Percentiles rank a stretch among this genome's conserved stretches.
phyloP scores from a whole-genome alignment of 169 alveolate genomes.

The Eimeria falciformis region DNA sequence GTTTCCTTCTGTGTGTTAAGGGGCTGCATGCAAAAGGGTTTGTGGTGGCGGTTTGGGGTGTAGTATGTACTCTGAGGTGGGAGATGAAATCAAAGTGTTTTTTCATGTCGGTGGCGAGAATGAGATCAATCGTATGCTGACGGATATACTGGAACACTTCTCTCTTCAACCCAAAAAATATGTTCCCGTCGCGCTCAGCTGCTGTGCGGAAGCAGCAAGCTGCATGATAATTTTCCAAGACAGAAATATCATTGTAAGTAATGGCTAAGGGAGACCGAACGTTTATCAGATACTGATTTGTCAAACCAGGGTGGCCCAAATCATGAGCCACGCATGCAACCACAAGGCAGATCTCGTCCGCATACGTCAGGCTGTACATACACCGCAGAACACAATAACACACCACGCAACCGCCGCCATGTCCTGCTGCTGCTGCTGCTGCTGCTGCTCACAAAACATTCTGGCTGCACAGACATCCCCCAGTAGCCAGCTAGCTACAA shows the following conservation, averaged over 20 bases:
- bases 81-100: conserved; percentile 92
- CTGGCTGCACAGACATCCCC: neutral
- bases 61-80: conserved; percentile 86
- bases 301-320: conserved; percentile 95
- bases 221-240: conserved; percentile 95
- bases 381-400: neutral
- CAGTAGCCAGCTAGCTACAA: too few species aligned
- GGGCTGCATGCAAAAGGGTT: too few species aligned
- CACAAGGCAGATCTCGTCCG: conserved; percentile 69
- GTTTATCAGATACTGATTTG: conserved; percentile 87
- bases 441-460: too few species aligned
- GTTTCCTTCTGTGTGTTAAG: too few species aligned
- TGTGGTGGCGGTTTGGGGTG: too few species aligned
- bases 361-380: conserved; percentile 31
- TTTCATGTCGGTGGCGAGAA: conserved; percentile 95
- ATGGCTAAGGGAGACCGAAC: conserved; percentile 89
- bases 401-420: neutral
- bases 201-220: conserved; percentile 89
- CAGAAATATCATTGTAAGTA: conserved; percentile 93
- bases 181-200: conserved; percentile 77
- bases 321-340: conserved; percentile 95
- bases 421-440: neutral
- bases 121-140: conserved; percentile 92
- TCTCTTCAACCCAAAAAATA: conserved; percentile 81
- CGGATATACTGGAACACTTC: conserved; percentile 84